Conservation (phyloP, 2,329 filamentous ascomycete genomes). For the Fusarium pseudograminearum region DNA sequence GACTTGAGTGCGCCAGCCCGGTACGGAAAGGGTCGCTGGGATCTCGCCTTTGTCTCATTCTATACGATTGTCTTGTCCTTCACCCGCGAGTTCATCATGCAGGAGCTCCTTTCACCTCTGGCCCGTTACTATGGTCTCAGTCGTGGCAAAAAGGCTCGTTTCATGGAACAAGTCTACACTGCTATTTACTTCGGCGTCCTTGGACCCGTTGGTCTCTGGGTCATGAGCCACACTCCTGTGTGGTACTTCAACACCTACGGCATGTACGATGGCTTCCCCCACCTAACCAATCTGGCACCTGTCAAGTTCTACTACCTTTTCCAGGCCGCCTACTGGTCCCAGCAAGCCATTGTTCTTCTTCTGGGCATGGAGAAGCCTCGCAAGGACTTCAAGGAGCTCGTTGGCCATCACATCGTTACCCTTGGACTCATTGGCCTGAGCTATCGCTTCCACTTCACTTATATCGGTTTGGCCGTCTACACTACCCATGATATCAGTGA, state of each 20-base stretch:
- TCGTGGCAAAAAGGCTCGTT: slow-evolving; percentile 84
- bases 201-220: slow-evolving; percentile 85
- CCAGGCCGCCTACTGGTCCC: slow-evolving; percentile 94
- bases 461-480: slow-evolving; percentile 93
- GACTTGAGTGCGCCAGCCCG: slow-evolving; percentile 65
- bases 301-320: slow-evolving; percentile 98
- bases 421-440: slow-evolving; percentile 84
- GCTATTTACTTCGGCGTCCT: slow-evolving; percentile 89
- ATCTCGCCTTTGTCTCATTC: slow-evolving; percentile 88
- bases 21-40: slow-evolving; percentile 90
- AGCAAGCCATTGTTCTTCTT: slow-evolving; percentile 89
- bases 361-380: slow-evolving; percentile 91
- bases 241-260: slow-evolving; percentile 95
- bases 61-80: slow-evolving; percentile 92
- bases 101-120: slow-evolving; percentile 83
- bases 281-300: slow-evolving; percentile 79
- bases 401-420: slow-evolving; percentile 91
- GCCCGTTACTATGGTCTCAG: slow-evolving; percentile 78
- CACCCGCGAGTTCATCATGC: slow-evolving; percentile 96
- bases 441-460: slow-evolving; percentile 97
- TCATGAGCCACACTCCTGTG: slow-evolving; percentile 90
- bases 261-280: slow-evolving; percentile 92
- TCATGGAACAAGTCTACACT: slow-evolving; percentile 97
- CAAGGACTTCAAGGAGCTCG: slow-evolving; percentile 95
- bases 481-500: slow-evolving; percentile 95